A percentile compares a stretch with the other conserved stretches of the same genome.
phyloP scores from a whole-genome alignment of 2,329 filamentous ascomycete genomes.

The Aspergillus sergii region DNA sequence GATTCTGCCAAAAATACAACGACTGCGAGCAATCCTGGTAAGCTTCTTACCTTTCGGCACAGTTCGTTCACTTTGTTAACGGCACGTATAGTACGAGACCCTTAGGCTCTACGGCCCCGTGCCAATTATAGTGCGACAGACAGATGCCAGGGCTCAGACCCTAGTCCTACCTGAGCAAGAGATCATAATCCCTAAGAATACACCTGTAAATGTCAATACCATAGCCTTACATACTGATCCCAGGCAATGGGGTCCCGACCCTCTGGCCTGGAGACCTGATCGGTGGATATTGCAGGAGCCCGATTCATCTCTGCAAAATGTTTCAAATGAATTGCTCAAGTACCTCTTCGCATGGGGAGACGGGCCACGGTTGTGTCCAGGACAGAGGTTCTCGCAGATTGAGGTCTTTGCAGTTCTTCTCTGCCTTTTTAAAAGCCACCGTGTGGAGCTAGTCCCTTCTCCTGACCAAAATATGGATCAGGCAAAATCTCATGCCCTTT shows the following conservation, averaged over 20 bases:
- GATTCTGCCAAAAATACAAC: not conserved
- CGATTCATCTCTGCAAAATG: no score
- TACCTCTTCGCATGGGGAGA: constrained; percentile 1
- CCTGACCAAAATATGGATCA: not conserved
- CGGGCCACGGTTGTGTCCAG: constrained; percentile 2
- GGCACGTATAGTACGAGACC: constrained; percentile 3
- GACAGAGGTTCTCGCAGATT: constrained; percentile 4
- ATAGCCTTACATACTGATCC: constrained; percentile 5
- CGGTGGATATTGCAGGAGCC: not conserved
- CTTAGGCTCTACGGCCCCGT: constrained; percentile 7
- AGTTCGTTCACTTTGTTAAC: not conserved
- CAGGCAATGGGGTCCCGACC: not conserved
- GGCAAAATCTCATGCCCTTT: not conserved
- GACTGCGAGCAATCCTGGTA: constrained; percentile 7
- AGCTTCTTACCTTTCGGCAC: not conserved
- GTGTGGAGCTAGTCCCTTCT: not conserved
- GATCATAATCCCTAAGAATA: not conserved
- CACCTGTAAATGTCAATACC: not conserved
- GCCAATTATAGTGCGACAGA: not conserved
- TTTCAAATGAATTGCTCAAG: not conserved
- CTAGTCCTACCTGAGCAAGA: not conserved
- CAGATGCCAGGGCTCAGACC: not conserved
- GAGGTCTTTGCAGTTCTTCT: constrained; percentile 5
- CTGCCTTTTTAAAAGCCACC: not conserved
- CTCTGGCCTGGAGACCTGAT: constrained; percentile 1